Evolutionary conservation across 345 rosid species (phyloP).

Genomic region (Citrus glauca): DNA sequence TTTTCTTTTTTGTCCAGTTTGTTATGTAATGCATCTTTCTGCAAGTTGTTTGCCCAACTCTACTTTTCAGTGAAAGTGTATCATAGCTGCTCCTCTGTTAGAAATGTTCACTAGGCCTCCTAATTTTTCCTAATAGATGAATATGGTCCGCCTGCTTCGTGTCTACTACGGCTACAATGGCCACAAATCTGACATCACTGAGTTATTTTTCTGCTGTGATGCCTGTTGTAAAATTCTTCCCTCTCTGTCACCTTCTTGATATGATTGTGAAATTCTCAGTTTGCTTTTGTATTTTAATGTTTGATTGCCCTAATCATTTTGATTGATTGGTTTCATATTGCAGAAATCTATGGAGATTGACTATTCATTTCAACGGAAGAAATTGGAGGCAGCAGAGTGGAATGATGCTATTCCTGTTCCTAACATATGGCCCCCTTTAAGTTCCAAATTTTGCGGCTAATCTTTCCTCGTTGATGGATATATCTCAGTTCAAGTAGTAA

Average conservation of each 20-base stretch:
- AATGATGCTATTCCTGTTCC: constrained; percentile 4
- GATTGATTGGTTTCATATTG: constrained; percentile 1
- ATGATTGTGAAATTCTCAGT: neutral
- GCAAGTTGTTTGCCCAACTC: constrained; percentile 9
- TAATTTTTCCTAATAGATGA: neutral
- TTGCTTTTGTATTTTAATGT: neutral
- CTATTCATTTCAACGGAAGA: neutral
- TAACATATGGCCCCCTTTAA: neutral
- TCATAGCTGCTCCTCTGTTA: neutral
- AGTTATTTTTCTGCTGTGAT: neutral
- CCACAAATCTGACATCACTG: neutral
- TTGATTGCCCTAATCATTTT: neutral
- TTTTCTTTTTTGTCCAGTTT: constrained; percentile 12
- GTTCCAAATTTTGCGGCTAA: neutral
- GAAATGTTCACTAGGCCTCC: neutral
- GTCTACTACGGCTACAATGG: neutral
- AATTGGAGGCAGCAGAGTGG: constrained; percentile 3
- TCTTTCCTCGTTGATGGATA: neutral
- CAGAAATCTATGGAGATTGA: neutral
- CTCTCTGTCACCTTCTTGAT: too few species aligned
- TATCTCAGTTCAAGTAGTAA: neutral
- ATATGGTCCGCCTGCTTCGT: neutral
- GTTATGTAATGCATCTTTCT: constrained; percentile 16
- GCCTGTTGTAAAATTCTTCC: neutral
- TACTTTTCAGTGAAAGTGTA: constrained; percentile 9